A percentile compares a stretch with the other conserved stretches of the same genome.
Conservation (phyloP, 305 asterid species). For the Lippia alba region DNA sequence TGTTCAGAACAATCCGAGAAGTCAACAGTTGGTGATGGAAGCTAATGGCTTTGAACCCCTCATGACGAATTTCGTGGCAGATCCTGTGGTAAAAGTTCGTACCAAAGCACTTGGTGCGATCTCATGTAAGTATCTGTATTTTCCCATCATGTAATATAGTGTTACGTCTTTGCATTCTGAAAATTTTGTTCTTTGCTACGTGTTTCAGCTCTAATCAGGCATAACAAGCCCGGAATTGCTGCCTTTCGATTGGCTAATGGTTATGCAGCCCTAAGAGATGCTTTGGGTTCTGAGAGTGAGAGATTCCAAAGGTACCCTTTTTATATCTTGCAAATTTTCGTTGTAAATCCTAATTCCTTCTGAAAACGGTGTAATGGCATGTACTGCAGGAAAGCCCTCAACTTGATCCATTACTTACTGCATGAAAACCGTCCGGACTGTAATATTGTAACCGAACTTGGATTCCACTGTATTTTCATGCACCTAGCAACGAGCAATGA, state of each 20-base stretch:
- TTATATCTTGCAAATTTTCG: neutral
- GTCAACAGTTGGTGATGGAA: constrained; percentile 90
- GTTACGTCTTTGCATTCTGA: neutral
- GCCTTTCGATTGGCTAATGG: constrained; percentile 91
- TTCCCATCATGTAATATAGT: neutral
- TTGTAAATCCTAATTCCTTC: neutral
- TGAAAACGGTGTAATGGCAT: neutral
- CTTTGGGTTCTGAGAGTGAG: constrained; percentile 65
- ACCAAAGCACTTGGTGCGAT: constrained; percentile 90
- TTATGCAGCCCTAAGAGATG: constrained; percentile 73
- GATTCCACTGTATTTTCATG: constrained; percentile 68
- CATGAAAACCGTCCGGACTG: constrained; percentile 64
- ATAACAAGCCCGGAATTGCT: constrained; percentile 73
- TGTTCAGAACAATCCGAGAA: constrained; percentile 89
- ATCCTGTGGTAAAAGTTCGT: constrained; percentile 75
- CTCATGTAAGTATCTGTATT: constrained; percentile 59
- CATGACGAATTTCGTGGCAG: constrained; percentile 68
- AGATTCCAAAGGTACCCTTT: constrained; percentile 69
- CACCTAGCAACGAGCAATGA: constrained; percentile 81
- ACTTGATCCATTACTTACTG: constrained; percentile 69
- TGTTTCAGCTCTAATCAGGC: constrained; percentile 77
- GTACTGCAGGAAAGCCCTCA: constrained; percentile 77
- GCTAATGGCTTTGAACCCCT: constrained; percentile 86
- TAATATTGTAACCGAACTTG: constrained; percentile 57
- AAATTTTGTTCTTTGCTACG: neutral